Base-by-base conservation (phyloP, 1,284 basidiomycete species). In the Rhodotorula glutinis region DNA sequence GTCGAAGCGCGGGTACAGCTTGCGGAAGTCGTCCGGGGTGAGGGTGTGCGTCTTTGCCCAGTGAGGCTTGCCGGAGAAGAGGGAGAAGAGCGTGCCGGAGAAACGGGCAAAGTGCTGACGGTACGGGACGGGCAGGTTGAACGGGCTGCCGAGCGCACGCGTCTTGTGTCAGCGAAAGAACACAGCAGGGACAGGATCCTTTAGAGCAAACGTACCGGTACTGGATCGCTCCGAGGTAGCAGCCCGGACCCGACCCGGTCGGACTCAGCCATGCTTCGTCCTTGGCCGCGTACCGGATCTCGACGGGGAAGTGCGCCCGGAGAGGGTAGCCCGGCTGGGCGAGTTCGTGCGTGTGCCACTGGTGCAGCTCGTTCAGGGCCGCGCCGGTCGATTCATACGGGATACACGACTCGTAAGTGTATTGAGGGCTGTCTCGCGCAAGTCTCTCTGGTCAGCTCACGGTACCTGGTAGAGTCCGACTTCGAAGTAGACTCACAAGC, bases 251-350 rank as follows among this genome's bases (percentile, higher is more conserved):
- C 30, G 88, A 89, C 76, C 87, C 87, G 74, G 88, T 87, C 19
- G 93, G 95, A 77, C 89, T 92, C 55, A 98, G 83, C 89, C 91
- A 97, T 67, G 98, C 92, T 75, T 94, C 91, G 80, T 98, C 95
- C 29, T 84, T 82, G 30, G 87, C 86, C 44, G 90, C 89, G 79
- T 92, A 95, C 16, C 96, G 86, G 70, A 98, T 87, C 81, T 98
- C 95, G 76, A 98, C 84, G 7, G 92, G 91, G 78, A 94, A 97
- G 78, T 98, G 94, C 7, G 90, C 87, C 33, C 90, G 85, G 60
- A 92, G 82, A 4, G 47, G 41, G 62, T 68, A 68, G 19, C 94
- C 94, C 30, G 83, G 76, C 76, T 89, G 82, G 25, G 81, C 79
- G 60, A 85, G 83, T 78, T 95, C 90, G 60, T 82, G 79, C 33